Base-by-base conservation (phyloP, 306 rosid genomes). In the Crotalaria pallida region DNA sequence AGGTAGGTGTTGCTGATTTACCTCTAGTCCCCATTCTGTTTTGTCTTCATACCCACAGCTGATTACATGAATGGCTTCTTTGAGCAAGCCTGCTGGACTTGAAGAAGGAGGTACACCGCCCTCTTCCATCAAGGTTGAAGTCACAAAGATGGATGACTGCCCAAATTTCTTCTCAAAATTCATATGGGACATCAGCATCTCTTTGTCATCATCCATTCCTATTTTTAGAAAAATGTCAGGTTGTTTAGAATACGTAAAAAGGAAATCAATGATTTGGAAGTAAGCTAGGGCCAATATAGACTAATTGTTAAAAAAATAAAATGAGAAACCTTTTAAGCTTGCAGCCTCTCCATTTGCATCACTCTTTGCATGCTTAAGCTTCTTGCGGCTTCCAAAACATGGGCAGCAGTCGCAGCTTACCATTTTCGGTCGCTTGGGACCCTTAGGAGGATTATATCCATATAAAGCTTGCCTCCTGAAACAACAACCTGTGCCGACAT, bases 31-130 rank as follows among this genome's bases (percentile, higher is more conserved):
- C 96, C 96, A 88, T 62, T 88, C 96, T 1, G 96, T 88, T 80
- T 88, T 88, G 84, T 88, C 96, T 83, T 88, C 96, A 40, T 88
- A 88, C 51, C 91, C 96, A 44, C 92, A 85, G 72, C 92, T 85
- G 70, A 88, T 88, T 3, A 85, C 89, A 22, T 85, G 92, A 74
- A 88, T 88, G 33, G 92, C 92, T 81, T 88, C 92, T 71, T 88
- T 88, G 50, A 85, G 92, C 72, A 83, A 63, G 19, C 85, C 77
- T 10, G 92, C 89, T 40, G 92, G 92, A 65, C 92, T 76, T 4
- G 89, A 85, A 10, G 89, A 88, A 70, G 92, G 89, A 58, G 89
- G 92, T 58, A 88, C 92, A 51, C 92, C 92, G 3, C 92, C 89
- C 65, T 88, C 81, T 69, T 82, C 84, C 88, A 88, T 88, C 44